A percentile compares a stretch with the other conserved stretches of the same genome.
Conservation (phyloP, 345 rosid genomes). For the Carallia brachiata region DNA sequence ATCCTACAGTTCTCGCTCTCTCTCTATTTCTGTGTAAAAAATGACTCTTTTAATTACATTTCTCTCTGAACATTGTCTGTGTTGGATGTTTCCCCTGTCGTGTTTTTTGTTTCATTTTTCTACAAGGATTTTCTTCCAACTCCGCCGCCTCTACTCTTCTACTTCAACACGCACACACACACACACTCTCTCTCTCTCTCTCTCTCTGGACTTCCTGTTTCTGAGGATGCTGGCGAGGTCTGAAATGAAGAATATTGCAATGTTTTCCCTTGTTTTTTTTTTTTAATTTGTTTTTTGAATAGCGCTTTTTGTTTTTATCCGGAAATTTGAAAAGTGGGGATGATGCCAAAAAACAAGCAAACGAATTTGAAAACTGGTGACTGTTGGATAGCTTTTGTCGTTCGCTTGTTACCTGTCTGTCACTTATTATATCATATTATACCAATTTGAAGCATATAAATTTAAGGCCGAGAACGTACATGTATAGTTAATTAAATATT, state of each 20-base stretch:
- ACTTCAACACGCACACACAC: too few relatives aligned
- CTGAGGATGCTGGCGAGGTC: slow-evolving; percentile 27
- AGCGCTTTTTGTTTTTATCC: slow-evolving; percentile 28
- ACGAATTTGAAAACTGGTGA: background rate
- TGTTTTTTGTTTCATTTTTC: background rate
- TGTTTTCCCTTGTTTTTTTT: background rate
- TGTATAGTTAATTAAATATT: too few relatives aligned
- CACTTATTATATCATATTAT: too few relatives aligned
- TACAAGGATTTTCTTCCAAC: background rate
- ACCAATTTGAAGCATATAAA: too few relatives aligned
- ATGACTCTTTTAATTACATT: background rate
- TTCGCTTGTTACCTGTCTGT: too few relatives aligned
- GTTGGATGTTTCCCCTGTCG: background rate
- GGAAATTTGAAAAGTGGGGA: slow-evolving; percentile 6
- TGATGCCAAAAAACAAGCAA: too few relatives aligned
- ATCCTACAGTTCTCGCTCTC: background rate
- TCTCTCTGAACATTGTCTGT: background rate
- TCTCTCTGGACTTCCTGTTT: slow-evolving; percentile 11
- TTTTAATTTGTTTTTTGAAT: background rate
- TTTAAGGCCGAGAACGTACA: too few relatives aligned
- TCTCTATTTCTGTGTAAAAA: background rate
- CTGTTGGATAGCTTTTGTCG: background rate
- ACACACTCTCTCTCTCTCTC: background rate
- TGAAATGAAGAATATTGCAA: slow-evolving; percentile 6
- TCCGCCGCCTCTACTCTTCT: background rate